These are phyloP conservation scores for Parachaetomium inaequale DNA, from an alignment of 495 filamentous ascomycete genomes.

Conservation along the genomic window DNA sequence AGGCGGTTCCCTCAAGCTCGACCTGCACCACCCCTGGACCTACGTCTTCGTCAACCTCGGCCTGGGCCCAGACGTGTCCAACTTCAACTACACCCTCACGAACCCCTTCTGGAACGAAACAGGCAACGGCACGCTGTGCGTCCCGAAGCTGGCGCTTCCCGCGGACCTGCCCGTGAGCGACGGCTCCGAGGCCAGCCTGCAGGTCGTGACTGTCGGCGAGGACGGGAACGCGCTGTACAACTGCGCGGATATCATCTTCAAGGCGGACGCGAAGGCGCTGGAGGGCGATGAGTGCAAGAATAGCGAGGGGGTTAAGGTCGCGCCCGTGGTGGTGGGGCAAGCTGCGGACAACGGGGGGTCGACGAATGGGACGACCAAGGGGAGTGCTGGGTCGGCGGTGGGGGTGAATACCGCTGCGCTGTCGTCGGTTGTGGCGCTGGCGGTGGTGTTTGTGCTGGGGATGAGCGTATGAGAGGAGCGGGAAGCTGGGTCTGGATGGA, in stretches of 20 bases:
- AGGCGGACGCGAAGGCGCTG: slow-evolving; percentile 39
- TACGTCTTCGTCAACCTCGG: slow-evolving; percentile 62
- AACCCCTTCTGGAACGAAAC: slow-evolving; percentile 53
- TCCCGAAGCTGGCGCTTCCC: slow-evolving; percentile 48
- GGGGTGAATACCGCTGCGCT: slow-evolving; percentile 37
- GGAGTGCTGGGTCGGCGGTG: slow-evolving; percentile 13
- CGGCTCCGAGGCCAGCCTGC: slow-evolving; percentile 51
- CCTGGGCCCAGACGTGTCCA: slow-evolving; percentile 50
- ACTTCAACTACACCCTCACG: slow-evolving; percentile 59
- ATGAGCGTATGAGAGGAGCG: slow-evolving; percentile 23
- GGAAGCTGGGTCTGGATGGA: background rate
- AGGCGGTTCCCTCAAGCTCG: slow-evolving; percentile 53
- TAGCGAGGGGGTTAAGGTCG: slow-evolving; percentile 34
- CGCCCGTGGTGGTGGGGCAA: slow-evolving; percentile 8
- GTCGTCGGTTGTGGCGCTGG: slow-evolving; percentile 52
- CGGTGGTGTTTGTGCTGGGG: slow-evolving; percentile 48
- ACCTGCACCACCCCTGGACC: slow-evolving; percentile 52
- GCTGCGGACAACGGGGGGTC: background rate
- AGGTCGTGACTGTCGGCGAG: slow-evolving; percentile 52
- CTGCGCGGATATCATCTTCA: slow-evolving; percentile 62
- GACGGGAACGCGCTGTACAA: slow-evolving; percentile 57
- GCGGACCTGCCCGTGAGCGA: slow-evolving; percentile 42
- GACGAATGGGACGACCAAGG: background rate
- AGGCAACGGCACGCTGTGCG: slow-evolving; percentile 58
- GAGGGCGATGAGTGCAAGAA: slow-evolving; percentile 47